Evolutionary conservation across 176 grass and related monocot genomes (phyloP).

Genomic region (Carex littledalei): DNA sequence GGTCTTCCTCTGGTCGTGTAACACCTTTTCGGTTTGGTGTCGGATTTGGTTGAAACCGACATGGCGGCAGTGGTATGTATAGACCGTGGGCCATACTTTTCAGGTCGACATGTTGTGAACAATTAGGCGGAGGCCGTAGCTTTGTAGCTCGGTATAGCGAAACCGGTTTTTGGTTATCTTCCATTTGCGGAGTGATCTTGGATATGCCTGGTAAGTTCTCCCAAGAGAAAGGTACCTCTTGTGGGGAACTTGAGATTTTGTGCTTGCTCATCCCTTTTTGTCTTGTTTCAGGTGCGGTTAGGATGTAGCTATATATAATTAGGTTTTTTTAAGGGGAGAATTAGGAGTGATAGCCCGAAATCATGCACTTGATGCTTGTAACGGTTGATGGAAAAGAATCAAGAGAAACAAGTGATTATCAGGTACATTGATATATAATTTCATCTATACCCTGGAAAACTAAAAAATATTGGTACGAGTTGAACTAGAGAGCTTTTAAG

Average conservation of each 20-base stretch:
- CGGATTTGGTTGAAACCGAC: not conserved
- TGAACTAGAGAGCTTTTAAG: no score
- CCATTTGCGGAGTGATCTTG: slow-evolving; percentile 30
- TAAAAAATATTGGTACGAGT: not conserved
- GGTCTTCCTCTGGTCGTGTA: slow-evolving; percentile 42
- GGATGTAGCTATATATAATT: not conserved
- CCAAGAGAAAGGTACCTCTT: slow-evolving; percentile 77
- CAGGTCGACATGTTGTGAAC: not conserved
- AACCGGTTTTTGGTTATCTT: not conserved
- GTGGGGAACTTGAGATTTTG: not conserved
- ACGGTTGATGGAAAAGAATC: slow-evolving; percentile 11
- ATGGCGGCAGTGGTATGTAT: slow-evolving; percentile 52
- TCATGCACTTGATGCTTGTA: slow-evolving; percentile 19
- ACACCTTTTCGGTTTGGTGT: not conserved
- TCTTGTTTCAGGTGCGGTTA: not conserved
- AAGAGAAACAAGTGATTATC: not conserved
- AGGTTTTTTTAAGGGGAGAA: not conserved
- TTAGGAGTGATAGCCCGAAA: not conserved
- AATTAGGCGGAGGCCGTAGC: not conserved
- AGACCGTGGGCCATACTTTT: slow-evolving; percentile 19
- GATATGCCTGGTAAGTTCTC: slow-evolving; percentile 79
- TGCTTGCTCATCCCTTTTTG: slow-evolving; percentile 21
- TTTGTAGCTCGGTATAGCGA: not conserved
- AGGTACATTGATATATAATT: slow-evolving; percentile 3
- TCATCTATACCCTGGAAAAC: not conserved